Base-by-base conservation (phyloP, 176 grass and related monocot species). In the Paspalum vaginatum region DNA sequence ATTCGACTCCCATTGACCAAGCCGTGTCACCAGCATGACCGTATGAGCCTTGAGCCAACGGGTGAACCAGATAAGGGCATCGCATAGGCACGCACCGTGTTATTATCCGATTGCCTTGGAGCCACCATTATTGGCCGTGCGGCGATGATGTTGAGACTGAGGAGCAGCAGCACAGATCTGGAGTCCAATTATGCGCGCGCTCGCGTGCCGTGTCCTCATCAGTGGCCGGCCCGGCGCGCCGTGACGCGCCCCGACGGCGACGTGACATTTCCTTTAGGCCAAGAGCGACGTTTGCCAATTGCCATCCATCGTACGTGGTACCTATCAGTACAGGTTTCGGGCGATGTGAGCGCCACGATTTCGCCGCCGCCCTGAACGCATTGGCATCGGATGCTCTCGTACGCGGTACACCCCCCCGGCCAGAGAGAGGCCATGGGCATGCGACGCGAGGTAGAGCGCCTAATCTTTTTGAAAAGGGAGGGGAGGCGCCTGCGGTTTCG, bases 331-430 rank as follows among this genome's bases (percentile, higher is more conserved):
- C 64, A 41, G 5, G 0, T 9, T 62, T 61, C 39, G 62, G 8
- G 48, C 39, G 25, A 63, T 20, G 14, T 3, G 45, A 10, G 61
- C 44, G 70, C 11, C 27, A 9, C 12, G 26, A 5, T 81, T 7
- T 47, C 51, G 38, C 0, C 5, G 5, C 32, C 1, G 3, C 1
- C 3, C 32, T 32, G 32, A 32, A 32, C 32, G 32, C 32, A 32
- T 32, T 32, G 32, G 60, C 86, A 84, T 87, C 79, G 86, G 86
- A 84, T 32, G 32, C 32, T 32, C 32, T 32, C 32, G 2, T 32
- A 32, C 32, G n/a, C n/a, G n/a, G n/a, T n/a, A n/a, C n/a, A n/a
- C 32, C 1, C 32, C 32, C 32, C 32, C 3, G 32, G 32, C 32
- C 32, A 32, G 32, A 32, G 32, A 32, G 32, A 32, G 32, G 32